Percentiles rank a stretch among this genome's conserved stretches.
Evolutionary conservation across 2,329 filamentous ascomycete genomes (phyloP).

Genomic region (Monascus ruber): DNA sequence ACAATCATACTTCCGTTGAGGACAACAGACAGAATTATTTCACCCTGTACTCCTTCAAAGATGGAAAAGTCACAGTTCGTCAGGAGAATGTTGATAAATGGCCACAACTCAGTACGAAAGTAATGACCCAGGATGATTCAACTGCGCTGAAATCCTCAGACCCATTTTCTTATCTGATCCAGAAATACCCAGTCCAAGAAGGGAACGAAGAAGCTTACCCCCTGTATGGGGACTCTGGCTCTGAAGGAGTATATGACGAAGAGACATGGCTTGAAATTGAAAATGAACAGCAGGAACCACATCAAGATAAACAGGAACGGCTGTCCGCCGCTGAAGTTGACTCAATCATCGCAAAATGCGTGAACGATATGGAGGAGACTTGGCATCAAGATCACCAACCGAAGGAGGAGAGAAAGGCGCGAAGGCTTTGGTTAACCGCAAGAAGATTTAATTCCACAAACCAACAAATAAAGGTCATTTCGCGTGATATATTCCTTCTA

Average conservation of each 20-base stretch:
- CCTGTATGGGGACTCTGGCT: constrained; percentile 44
- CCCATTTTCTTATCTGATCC: constrained; percentile 24
- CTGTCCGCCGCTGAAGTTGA: constrained; percentile 40
- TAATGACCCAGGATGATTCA: neutral
- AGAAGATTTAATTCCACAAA: constrained; percentile 31
- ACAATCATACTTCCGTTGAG: constrained; percentile 7
- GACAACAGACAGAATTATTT: constrained; percentile 11
- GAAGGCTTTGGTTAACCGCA: constrained; percentile 50
- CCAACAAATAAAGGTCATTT: constrained; percentile 35
- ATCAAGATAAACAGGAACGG: constrained; percentile 12
- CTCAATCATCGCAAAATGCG: constrained; percentile 42
- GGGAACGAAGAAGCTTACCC: constrained; percentile 38
- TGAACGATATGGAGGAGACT: constrained; percentile 38
- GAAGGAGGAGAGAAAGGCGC: constrained; percentile 45
- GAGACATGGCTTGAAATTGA: constrained; percentile 53
- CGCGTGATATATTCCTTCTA: constrained; percentile 32
- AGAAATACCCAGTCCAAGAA: constrained; percentile 31
- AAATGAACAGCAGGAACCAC: constrained; percentile 30
- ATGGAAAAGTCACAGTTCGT: constrained; percentile 12
- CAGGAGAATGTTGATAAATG: constrained; percentile 17
- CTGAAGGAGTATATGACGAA: constrained; percentile 44
- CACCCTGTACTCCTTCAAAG: constrained; percentile 17
- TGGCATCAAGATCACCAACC: constrained; percentile 53
- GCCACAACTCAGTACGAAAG: constrained; percentile 12
- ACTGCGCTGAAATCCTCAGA: constrained; percentile 4